Evolutionary conservation across 2,329 filamentous ascomycete genomes (phyloP).

Genomic region (Cryphonectria japonica): DNA sequence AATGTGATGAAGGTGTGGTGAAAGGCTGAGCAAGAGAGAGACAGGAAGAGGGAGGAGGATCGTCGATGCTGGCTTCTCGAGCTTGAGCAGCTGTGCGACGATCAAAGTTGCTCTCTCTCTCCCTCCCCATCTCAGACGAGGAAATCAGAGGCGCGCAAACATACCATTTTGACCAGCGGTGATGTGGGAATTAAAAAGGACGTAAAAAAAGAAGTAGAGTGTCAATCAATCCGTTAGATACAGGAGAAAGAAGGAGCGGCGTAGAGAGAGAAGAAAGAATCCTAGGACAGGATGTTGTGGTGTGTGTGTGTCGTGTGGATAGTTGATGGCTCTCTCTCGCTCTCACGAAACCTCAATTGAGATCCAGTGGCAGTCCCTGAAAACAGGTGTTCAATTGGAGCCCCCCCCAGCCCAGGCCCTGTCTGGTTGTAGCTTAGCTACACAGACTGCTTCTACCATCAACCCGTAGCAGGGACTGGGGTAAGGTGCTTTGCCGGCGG

Average conservation of each 20-base stretch:
- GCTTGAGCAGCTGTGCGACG: neutral
- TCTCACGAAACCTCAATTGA: conserved; percentile 1
- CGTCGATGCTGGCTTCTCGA: neutral
- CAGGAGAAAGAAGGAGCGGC: conserved; percentile 2
- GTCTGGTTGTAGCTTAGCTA: neutral
- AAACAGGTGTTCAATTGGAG: conserved; percentile 20
- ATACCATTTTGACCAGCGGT: conserved; percentile 7
- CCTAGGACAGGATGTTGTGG: neutral
- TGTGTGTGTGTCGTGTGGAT: conserved; percentile 1
- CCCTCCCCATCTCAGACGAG: neutral
- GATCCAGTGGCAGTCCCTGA: conserved; percentile 3
- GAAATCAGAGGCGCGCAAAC: neutral
- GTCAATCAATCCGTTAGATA: neutral
- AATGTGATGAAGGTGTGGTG: neutral
- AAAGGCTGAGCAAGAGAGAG: neutral
- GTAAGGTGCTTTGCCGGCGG: conserved; percentile 1
- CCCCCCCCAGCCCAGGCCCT: neutral
- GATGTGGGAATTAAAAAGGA: neutral
- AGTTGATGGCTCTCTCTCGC: neutral
- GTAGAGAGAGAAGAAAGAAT: neutral
- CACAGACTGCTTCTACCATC: neutral
- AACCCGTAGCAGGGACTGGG: neutral
- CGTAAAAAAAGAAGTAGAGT: neutral
- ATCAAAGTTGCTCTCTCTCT: neutral
- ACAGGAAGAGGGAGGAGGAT: neutral